Base-by-base conservation (phyloP, 2,329 filamentous ascomycete genomes). In the Penicillium palitans region DNA sequence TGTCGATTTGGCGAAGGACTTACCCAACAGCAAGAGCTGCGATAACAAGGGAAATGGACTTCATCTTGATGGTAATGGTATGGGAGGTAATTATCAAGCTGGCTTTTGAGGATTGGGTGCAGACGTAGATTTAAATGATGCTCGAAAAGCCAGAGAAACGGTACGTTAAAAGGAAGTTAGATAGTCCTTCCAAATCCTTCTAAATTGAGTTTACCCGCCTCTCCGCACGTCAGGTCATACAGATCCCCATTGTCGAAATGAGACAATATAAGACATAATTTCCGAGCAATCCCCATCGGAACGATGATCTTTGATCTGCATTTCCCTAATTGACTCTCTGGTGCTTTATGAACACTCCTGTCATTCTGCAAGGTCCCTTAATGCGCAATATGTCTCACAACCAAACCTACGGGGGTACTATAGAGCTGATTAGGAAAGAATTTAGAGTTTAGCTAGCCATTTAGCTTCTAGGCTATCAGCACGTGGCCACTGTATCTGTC, bases 1-100 rank as follows among this genome's bases (percentile, higher is more conserved):
- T 21, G 27, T 47, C 12, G 33, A 31, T 9, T 33, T 8, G 45
- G 13, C 33, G 25, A 15, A 46, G n/a, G 12, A 17, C 45, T 47
- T 47, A 47, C 45, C 45, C 45, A 47, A 15, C 45, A 47, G 45
- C 27, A 33, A 47, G 45, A 47, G 27, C 27, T 31, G 45, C 45
- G 12, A 33, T 13, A 33, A 47, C 19, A 21, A 47, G n/a, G 15
- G 27, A 47, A 33, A 47, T 47, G 27, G 45, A 33, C 8, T 47
- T 47, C 45, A 47, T 47, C 27, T 33, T 46, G 7, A 12, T 47
- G n/a, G 21, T 9, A 9, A 47, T 31, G n/a, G 8, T 31, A 15
- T 21, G 10, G 13, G 45, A 21, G n/a, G n/a, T 21, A 9, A 21
- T 10, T 47, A 21, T 46, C 6, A 21, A 21, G 12, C 12, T 46